Conservation (phyloP, 345 rosid species). For the Eutrema heterophyllum region DNA sequence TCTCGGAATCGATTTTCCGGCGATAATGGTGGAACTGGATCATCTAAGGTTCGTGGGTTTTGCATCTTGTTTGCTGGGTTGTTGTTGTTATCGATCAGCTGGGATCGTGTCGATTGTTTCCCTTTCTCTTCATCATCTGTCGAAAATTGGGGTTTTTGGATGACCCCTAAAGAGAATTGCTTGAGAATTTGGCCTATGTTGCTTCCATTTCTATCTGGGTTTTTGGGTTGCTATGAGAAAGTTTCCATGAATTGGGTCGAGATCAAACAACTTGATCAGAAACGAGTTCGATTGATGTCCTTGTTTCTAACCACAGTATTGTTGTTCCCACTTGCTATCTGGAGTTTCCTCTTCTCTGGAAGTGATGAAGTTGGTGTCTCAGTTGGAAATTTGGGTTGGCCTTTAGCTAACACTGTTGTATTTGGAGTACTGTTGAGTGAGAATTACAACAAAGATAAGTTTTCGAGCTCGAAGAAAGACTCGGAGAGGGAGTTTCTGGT, state of each 20-base stretch:
- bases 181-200: constrained; percentile 76
- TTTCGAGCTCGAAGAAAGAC: constrained; percentile 47
- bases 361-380: constrained; percentile 46
- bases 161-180: constrained; percentile 54
- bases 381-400: constrained; percentile 70
- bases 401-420: constrained; percentile 78
- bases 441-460: constrained; percentile 63
- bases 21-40: constrained; percentile 22
- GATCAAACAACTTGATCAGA: constrained; percentile 57
- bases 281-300: constrained; percentile 63
- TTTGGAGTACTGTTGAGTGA: constrained; percentile 85
- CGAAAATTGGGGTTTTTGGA: constrained; percentile 38
- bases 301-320: constrained; percentile 59
- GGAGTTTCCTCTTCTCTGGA: constrained; percentile 50
- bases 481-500: constrained; percentile 63
- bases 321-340: constrained; percentile 68
- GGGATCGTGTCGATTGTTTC: constrained; percentile 87
- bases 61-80: constrained; percentile 53
- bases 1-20: constrained; percentile 14
- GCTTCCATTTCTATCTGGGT: constrained; percentile 82
- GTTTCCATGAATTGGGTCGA: constrained; percentile 64
- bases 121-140: constrained; percentile 49
- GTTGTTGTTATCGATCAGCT: constrained; percentile 67
- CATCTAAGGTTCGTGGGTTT: constrained; percentile 57
- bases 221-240: constrained; percentile 81